Percentiles rank a stretch among this genome's conserved stretches.
These are phyloP conservation scores for Apiospora marii DNA, from an alignment of 2,329 filamentous ascomycete species.

Conservation along the genomic window DNA sequence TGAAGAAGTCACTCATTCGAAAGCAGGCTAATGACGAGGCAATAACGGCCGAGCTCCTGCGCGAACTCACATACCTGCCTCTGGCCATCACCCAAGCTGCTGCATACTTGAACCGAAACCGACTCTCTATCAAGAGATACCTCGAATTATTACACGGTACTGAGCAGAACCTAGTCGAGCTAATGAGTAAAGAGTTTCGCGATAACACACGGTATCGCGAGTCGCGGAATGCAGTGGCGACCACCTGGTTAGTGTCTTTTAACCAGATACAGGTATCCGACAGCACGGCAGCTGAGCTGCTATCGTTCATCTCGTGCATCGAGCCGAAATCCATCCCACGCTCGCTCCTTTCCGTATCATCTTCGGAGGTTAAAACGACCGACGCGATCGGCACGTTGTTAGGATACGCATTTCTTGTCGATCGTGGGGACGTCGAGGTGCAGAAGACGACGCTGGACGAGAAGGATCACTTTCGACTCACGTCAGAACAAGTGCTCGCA, in stretches of 20 bases:
- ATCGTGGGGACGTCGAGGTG: too few species aligned
- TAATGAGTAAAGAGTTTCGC: constrained; percentile 45
- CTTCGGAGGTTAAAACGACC: constrained; percentile 32
- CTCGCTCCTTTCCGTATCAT: constrained; percentile 39
- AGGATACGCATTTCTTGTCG: constrained; percentile 46
- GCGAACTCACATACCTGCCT: constrained; percentile 33
- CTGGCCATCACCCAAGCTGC: constrained; percentile 49
- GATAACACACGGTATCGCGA: constrained; percentile 43
- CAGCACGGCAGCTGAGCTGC: constrained; percentile 42
- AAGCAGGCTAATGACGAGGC: not conserved
- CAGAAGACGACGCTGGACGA: constrained; percentile 33
- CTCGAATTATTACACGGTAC: constrained; percentile 42
- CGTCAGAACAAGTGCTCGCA: too few species aligned
- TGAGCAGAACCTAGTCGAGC: constrained; percentile 39
- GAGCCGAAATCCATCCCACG: constrained; percentile 49
- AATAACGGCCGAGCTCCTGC: not conserved
- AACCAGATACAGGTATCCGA: constrained; percentile 43
- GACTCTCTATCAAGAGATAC: constrained; percentile 41
- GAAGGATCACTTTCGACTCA: too few species aligned
- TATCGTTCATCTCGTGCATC: constrained; percentile 50
- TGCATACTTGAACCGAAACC: constrained; percentile 47
- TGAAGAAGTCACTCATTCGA: not conserved
- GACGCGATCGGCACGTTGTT: constrained; percentile 42
- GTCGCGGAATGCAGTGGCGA: constrained; percentile 46
- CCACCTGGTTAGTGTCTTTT: constrained; percentile 51